Evolutionary conservation across 345 rosid species (phyloP).

Genomic region (Gossypium thurberi): DNA sequence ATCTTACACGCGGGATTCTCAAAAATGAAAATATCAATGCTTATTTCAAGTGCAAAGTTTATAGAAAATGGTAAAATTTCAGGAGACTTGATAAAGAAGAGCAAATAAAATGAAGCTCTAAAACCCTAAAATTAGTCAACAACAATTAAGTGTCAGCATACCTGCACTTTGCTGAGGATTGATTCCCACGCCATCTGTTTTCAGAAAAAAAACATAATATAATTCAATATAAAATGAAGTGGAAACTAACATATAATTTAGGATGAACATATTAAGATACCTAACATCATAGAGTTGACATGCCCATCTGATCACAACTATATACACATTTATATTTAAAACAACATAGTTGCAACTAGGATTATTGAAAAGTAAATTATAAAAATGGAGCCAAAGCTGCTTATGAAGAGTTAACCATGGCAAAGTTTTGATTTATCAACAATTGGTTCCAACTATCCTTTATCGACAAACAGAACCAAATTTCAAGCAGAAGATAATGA

Average conservation of each 20-base stretch:
- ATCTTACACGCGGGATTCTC: background rate
- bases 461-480: background rate
- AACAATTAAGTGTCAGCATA: constrained; percentile 21
- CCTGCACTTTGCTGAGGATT: constrained; percentile 99
- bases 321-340: background rate
- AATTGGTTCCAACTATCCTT: background rate
- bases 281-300: background rate
- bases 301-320: background rate
- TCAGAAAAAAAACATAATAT: constrained; percentile 2
- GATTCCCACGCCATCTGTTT: constrained; percentile 96
- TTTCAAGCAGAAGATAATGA: background rate
- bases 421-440: background rate
- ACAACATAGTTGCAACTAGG: background rate
- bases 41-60: background rate
- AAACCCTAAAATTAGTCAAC: background rate
- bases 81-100: background rate
- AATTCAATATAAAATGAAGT: background rate
- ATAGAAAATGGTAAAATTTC: background rate
- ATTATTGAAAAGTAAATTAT: background rate
- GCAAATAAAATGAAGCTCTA: background rate
- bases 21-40: background rate
- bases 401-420: too few relatives aligned
- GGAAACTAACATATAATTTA: background rate
- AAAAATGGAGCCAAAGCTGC: background rate
- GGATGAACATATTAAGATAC: background rate